Evolutionary conservation across 768 basidiomycete species (phyloP).

Genomic region (Mycena capillaripes): DNA sequence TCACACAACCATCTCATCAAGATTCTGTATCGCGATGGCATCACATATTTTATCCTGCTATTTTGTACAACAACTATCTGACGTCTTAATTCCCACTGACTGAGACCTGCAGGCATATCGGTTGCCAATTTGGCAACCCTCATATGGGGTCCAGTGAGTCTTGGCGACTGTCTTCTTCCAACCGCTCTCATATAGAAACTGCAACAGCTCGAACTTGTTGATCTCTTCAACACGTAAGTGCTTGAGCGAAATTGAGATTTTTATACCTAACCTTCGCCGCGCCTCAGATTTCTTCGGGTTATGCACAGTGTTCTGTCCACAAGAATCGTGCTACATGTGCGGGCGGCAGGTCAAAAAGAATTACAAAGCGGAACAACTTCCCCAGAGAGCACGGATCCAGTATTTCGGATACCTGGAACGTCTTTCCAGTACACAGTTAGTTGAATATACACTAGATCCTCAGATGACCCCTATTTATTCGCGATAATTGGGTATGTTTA

Average conservation of each 20-base stretch:
- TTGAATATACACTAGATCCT: too few species aligned
- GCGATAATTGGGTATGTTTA: too few species aligned
- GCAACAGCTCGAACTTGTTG: slow-evolving; percentile 29
- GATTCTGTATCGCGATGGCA: slow-evolving; percentile 22
- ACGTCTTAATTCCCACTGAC: neutral
- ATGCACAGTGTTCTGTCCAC: slow-evolving; percentile 41
- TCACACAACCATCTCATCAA: slow-evolving; percentile 7
- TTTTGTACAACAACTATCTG: neutral
- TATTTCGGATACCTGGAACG: neutral
- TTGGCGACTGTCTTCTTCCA: neutral
- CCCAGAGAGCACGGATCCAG: neutral
- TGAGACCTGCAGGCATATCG: slow-evolving; percentile 30
- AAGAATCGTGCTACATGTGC: neutral
- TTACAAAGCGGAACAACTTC: neutral
- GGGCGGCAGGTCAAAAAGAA: neutral
- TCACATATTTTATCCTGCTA: slow-evolving; percentile 19
- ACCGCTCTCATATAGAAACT: neutral
- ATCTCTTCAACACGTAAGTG: slow-evolving; percentile 37
- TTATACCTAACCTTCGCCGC: too few species aligned
- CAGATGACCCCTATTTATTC: too few species aligned
- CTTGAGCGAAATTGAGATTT: too few species aligned
- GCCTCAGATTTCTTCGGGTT: slow-evolving; percentile 40
- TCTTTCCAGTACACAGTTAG: too few species aligned
- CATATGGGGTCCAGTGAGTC: slow-evolving; percentile 33
- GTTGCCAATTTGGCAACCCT: slow-evolving; percentile 35